A percentile compares a stretch with the other conserved stretches of the same genome.
Evolutionary conservation across 2,329 filamentous ascomycete species (phyloP).

Genomic region (Trichophyton rubrum): DNA sequence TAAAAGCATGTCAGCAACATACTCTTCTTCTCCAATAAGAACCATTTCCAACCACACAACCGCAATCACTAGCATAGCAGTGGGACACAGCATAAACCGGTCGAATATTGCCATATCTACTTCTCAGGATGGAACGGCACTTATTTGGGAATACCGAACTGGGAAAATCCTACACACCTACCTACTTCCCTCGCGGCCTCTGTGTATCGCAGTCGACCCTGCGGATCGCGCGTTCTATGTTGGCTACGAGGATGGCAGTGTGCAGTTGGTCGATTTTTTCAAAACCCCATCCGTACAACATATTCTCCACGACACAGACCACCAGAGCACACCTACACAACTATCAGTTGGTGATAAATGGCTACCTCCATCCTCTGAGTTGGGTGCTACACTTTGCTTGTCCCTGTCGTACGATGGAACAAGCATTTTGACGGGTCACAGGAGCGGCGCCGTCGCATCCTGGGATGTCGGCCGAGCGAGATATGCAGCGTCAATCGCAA

Average conservation of each 20-base stretch:
- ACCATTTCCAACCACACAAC: conserved; percentile 61
- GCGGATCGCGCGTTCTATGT: conserved; percentile 72
- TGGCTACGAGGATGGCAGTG: conserved; percentile 64
- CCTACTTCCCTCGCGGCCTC: conserved; percentile 60
- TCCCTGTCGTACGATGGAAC: conserved; percentile 72
- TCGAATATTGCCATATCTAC: conserved; percentile 75
- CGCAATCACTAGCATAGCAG: conserved; percentile 35
- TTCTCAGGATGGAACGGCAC: conserved; percentile 74
- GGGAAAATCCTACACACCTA: conserved; percentile 68
- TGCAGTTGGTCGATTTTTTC: conserved; percentile 70
- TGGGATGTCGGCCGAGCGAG: conserved; percentile 68
- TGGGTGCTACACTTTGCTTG: conserved; percentile 55
- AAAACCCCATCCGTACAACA: conserved; percentile 35
- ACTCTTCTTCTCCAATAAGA: conserved; percentile 51
- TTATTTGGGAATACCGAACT: conserved; percentile 84
- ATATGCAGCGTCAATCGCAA: conserved; percentile 54
- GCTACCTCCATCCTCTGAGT: conserved; percentile 47
- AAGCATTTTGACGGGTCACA: conserved; percentile 66
- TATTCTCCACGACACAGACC: conserved; percentile 23
- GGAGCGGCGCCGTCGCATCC: conserved; percentile 60
- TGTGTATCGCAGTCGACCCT: conserved; percentile 65
- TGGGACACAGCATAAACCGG: conserved; percentile 56
- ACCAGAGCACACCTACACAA: conserved; percentile 32
- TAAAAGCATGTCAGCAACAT: conserved; percentile 30
- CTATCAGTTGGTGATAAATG: conserved; percentile 30